Conservation (phyloP, 83 land plant species). For the Picea mariana region DNA sequence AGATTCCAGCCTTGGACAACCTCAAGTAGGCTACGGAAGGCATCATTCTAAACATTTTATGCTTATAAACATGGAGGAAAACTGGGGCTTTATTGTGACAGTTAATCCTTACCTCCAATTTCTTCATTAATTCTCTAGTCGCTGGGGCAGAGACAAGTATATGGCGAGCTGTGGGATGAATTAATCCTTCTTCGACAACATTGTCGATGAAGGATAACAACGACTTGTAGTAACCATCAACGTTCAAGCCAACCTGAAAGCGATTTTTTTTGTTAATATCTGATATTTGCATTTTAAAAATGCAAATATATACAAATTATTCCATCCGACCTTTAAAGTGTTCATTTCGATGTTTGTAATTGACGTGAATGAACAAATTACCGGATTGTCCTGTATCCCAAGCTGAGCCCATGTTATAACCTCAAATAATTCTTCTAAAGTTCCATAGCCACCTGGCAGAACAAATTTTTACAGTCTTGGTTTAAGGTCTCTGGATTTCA, state of each 20-base stretch:
- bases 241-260: conserved; percentile 66
- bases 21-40: neutral
- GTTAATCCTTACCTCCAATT: neutral
- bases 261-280: too few species aligned
- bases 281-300: too few species aligned
- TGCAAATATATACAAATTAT: neutral
- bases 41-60: neutral
- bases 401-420: conserved; percentile 84
- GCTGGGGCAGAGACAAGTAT: conserved; percentile 67
- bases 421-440: conserved; percentile 73
- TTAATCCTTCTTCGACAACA: conserved; percentile 74
- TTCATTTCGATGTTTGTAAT: too few species aligned
- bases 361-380: conserved; percentile 4
- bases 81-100: neutral
- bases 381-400: conserved; percentile 81
- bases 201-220: conserved; percentile 15
- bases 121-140: conserved; percentile 38
- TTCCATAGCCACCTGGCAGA: conserved; percentile 60
- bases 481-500: neutral
- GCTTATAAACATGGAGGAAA: too few species aligned
- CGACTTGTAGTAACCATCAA: conserved; percentile 68
- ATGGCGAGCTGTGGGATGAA: conserved; percentile 51
- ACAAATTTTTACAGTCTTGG: neutral
- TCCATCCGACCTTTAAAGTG: neutral
- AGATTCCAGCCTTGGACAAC: neutral